Base-by-base conservation (phyloP, 2,329 filamentous ascomycete species). In the Neofusicoccum sp. region DNA sequence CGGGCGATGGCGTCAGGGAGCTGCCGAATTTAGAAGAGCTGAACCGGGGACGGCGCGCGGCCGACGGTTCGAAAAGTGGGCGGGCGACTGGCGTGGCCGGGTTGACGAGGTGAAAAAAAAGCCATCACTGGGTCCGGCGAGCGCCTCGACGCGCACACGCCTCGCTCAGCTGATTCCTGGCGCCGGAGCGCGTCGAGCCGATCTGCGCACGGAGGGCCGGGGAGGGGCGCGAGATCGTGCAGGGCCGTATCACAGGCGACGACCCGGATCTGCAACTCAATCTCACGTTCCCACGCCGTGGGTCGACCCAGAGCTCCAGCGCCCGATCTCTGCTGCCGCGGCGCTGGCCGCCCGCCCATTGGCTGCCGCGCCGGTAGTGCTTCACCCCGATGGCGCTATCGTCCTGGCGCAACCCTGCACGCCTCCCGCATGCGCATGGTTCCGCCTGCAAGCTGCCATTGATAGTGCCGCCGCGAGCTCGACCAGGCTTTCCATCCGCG, bases 221-320 rank as follows among this genome's bases (percentile, higher is more conserved):
- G 50, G 50, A 29, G 31, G 36, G 28, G 37, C 11, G 37, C n/a
- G 52, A 36, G 50, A 56, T 41, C 50, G 36, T 22, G 14, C 9
- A 41, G 36, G 29, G 49, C 3, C 22, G 22, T 22, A 22, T 22
- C 22, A 22, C 22, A 22, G 22, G 22, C 22, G 22, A 22, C 22
- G 22, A 33, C 37, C 36, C 54, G 54, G 54, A 58, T 58, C 54
- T 58, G 41, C 54, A 58, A 45, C 54, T 34, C 39, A 58, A 45
- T 58, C 54, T 58, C 41, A 56, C 9, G 52, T 56, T 56, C 52
- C 52, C 52, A 31, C 52, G 41, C 34, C 37, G 28, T 44, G 54
- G 41, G 41, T 33, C 52, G 12, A 22, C n/a, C 4, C 37, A 33
- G 29, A 29, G 29, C 39, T 12, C 37, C 14, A 31, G 22, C 28